Evolutionary conservation across 331 rosid species (phyloP), one percentile per base, ranked within the genome.

Genomic region (Malus hybrid): DNA sequence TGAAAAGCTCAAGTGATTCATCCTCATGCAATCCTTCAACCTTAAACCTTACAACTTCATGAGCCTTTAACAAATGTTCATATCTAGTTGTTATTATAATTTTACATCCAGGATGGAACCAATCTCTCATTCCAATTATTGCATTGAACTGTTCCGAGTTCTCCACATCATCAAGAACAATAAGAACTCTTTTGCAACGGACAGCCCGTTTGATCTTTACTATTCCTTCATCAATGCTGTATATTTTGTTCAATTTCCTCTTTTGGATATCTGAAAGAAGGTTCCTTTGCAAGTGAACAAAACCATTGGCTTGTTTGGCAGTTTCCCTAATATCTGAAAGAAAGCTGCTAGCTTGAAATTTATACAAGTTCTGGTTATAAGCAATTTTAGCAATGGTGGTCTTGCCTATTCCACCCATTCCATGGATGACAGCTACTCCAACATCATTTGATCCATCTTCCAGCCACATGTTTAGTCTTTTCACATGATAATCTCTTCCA

Each of bases 131-230:
- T 6, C 77, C 68, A 32, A 48, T 57, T 6, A 73, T 13, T 15
- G 3, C 58, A 13, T 26, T 6, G 28, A 73, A 15, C 24, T 73
- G 77, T 0, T 60, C 56, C 10, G 2, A 10, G 3, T 26, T 0
- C 29, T 73, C 76, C 7, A 36, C 60, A 44, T 73, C 58, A 61
- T 73, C 77, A 73, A 73, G 69, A 73, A 62, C 60, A 13, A 73
- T 1, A 24, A 73, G 62, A 73, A 73, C 8, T 7, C 24, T 73
- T 36, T 62, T 62, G 22, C 36, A n/a, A 14, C 11, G 1, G 4
- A 42, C 20, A n/a, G 5, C 15, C 18, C n/a, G 10, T 8, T 44
- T 5, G 42, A 73, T 36, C 22, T n/a, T 58, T n/a, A 7, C 62
- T 2, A 58, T 44, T 3, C 70, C 61, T 26, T 32, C 33, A 12